These are phyloP conservation scores for Fusarium torulosum DNA, from an alignment of 2,329 filamentous ascomycete genomes.

Conservation along the genomic window DNA sequence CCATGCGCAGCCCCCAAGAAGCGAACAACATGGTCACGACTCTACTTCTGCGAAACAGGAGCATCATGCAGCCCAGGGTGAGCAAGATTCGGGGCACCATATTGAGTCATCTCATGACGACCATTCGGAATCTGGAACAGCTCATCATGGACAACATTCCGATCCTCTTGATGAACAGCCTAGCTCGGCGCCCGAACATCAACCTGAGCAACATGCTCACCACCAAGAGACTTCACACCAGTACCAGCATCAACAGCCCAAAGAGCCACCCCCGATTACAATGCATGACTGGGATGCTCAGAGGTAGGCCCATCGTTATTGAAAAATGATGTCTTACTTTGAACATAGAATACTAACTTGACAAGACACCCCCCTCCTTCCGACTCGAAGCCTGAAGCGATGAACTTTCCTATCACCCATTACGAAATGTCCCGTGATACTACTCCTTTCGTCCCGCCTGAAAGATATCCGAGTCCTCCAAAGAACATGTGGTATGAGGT, in stretches of 20 bases:
- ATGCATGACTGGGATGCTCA: constrained; percentile 67
- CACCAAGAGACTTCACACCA: constrained; percentile 33
- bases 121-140: constrained; percentile 34
- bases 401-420: constrained; percentile 80
- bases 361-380: constrained; percentile 71
- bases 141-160: constrained; percentile 38
- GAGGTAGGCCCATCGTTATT: constrained; percentile 55
- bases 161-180: constrained; percentile 53
- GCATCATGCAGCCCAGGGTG: constrained; percentile 19
- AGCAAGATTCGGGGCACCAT: constrained; percentile 21
- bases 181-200: constrained; percentile 51
- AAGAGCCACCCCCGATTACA: constrained; percentile 43
- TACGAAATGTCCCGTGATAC: constrained; percentile 88
- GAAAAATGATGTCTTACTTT: background rate
- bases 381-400: constrained; percentile 84
- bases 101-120: constrained; percentile 34
- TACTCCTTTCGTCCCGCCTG: constrained; percentile 80
- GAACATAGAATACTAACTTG: constrained; percentile 26
- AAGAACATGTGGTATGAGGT: constrained; percentile 91
- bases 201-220: constrained; percentile 36
- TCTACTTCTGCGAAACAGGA: constrained; percentile 28
- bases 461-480: constrained; percentile 83
- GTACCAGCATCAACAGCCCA: constrained; percentile 40
- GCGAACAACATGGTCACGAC: constrained; percentile 45
- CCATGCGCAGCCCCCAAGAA: constrained; percentile 36